phyloP scores from a whole-genome alignment of 768 basidiomycete species.

The Daedaleopsis sinensis region DNA sequence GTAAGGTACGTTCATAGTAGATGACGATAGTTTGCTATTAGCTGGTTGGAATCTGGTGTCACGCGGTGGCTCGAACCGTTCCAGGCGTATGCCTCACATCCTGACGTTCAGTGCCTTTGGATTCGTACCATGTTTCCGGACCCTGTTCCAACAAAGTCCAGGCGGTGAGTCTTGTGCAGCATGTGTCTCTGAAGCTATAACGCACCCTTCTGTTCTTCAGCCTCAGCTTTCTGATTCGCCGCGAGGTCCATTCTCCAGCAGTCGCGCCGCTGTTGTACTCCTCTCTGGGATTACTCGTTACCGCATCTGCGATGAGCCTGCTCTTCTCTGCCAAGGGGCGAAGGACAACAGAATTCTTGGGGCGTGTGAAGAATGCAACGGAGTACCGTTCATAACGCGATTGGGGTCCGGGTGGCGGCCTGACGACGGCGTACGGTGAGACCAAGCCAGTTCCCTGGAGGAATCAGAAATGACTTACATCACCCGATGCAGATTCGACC shows the following conservation, averaged over 20 bases:
- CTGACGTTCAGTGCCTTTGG: slow-evolving; percentile 32
- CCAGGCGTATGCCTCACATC: slow-evolving; percentile 5
- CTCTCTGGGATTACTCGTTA: slow-evolving; percentile 17
- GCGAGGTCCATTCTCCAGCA: slow-evolving; percentile 28
- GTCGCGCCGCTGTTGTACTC: slow-evolving; percentile 28
- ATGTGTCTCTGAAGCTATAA: background rate
- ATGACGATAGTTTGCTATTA: background rate
- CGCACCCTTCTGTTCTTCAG: slow-evolving; percentile 30
- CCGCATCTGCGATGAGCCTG: slow-evolving; percentile 26
- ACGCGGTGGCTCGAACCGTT: slow-evolving; percentile 11
- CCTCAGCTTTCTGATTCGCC: slow-evolving; percentile 29
- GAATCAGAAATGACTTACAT: slow-evolving; percentile 32
- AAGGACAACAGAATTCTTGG: slow-evolving; percentile 33
- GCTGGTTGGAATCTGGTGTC: background rate
- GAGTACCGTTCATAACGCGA: slow-evolving; percentile 35
- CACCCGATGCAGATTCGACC: slow-evolving; percentile 47
- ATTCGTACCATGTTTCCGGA: slow-evolving; percentile 29
- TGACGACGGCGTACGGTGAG: slow-evolving; percentile 23
- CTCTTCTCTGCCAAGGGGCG: slow-evolving; percentile 31
- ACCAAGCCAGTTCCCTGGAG: background rate
- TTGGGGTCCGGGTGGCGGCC: slow-evolving; percentile 43
- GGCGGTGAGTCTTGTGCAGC: background rate
- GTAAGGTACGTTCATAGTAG: background rate
- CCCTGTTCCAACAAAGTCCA: slow-evolving; percentile 16
- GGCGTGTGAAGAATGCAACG: slow-evolving; percentile 40